Evolutionary conservation across 2,329 filamentous ascomycete genomes (phyloP), one percentile per base, ranked within the genome.

Genomic region (Chrysoporthe austroafricana): DNA sequence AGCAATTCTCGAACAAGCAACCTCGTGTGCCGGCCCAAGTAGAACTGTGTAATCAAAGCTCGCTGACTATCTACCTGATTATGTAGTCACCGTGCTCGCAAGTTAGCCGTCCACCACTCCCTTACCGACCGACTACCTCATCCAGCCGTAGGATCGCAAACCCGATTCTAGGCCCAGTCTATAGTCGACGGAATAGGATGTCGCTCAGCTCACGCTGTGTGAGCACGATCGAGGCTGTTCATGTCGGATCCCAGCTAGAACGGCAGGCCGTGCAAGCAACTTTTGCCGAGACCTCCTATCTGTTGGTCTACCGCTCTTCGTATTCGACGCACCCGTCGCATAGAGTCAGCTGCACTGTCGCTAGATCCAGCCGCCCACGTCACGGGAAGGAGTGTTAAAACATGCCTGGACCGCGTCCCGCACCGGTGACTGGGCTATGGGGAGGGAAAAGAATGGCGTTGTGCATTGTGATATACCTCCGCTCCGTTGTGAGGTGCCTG

Each of bases 281-380:
- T 54, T 54, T 54, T 54, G 50, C 50, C 50, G 50, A 54, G 50
- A 16, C 26, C 1, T 54, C 32, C 50, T 26, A 26, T 16, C 26
- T 52, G 48, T n/a, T 9, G 13, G 21, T 9, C 21, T 54, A 21
- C 50, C 50, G 50, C 50, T 16, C 50, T 54, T 54, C 50, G 50
- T 54, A 54, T 54, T 54, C 21, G 32, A 34, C 18, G 16, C 48
- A 52, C n/a, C 50, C 26, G 13, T 13, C 14, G 50, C 50, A 54
- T 54, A 54, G 50, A 16, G 50, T 54, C 50, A 32, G 50, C 50
- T 54, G 26, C 26, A 34, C 50, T 8, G 50, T 54, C 50, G 50
- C 50, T 54, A 54, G 50, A 26, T 54, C 21, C 50, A 54, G 50
- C 50, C 50, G 50, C 50, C 14, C 50, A 54, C 50, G 50, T 54